Conservation (phyloP, 768 basidiomycete genomes). For the Paxillus rubicundulus region DNA sequence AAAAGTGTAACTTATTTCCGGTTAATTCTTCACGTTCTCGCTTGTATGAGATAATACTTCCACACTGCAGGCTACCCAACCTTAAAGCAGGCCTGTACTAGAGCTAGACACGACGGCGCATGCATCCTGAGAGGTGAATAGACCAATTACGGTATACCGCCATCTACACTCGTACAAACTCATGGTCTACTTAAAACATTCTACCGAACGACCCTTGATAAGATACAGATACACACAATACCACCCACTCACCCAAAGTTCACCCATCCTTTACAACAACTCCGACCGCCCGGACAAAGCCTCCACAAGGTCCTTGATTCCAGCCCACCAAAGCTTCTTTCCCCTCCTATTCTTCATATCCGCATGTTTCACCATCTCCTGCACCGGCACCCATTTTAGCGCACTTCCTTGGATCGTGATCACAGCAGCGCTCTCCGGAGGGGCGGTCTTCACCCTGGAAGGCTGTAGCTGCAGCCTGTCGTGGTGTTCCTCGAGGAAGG, state of each 20-base stretch:
- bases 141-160: too few species aligned
- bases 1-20: too few species aligned
- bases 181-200: too few species aligned
- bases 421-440: slow-evolving; percentile 72
- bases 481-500: slow-evolving; percentile 87
- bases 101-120: too few species aligned
- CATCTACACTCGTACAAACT: too few species aligned
- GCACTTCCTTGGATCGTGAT: slow-evolving; percentile 87
- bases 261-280: slow-evolving; percentile 36
- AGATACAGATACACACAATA: too few species aligned
- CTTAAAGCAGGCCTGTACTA: too few species aligned
- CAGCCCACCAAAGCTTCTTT: slow-evolving; percentile 75
- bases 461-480: slow-evolving; percentile 49
- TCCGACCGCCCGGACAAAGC: slow-evolving; percentile 65
- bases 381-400: slow-evolving; percentile 80
- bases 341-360: slow-evolving; percentile 91
- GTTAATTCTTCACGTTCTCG: too few species aligned
- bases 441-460: slow-evolving; percentile 51
- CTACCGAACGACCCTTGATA: too few species aligned
- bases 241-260: neutral
- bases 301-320: slow-evolving; percentile 68
- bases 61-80: too few species aligned
- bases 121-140: too few species aligned
- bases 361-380: slow-evolving; percentile 80
- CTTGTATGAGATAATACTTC: too few species aligned